A percentile compares a stretch with the other conserved stretches of the same genome.
phyloP scores from a whole-genome alignment of 2,329 filamentous ascomycete genomes.

The Scleromitrula shiraiana region DNA sequence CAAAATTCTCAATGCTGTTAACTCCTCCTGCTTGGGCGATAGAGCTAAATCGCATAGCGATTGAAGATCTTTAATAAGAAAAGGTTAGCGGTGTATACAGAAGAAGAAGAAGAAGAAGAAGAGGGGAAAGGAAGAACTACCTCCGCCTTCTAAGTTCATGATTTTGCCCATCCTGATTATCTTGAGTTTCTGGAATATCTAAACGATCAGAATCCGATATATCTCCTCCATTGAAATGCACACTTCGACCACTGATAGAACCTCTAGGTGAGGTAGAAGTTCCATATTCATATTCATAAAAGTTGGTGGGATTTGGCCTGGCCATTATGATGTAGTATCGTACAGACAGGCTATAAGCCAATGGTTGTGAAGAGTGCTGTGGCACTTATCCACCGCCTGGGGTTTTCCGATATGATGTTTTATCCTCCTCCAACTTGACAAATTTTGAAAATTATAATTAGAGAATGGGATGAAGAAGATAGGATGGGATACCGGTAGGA shows the following conservation, averaged over 20 bases:
- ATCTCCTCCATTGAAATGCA: conserved; percentile 21
- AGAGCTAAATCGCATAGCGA: conserved; percentile 47
- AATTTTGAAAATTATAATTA: too few relatives aligned
- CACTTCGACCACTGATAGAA: conserved; percentile 27
- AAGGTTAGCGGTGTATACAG: background rate
- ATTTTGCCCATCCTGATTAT: background rate
- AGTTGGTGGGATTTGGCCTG: conserved; percentile 24
- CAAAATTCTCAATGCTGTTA: conserved; percentile 92
- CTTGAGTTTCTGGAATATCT: background rate
- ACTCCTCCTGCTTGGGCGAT: conserved; percentile 73
- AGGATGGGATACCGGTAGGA: too few relatives aligned
- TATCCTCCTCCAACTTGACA: too few relatives aligned
- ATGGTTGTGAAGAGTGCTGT: too few relatives aligned
- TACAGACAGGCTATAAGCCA: too few relatives aligned
- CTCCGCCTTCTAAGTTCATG: conserved; percentile 24
- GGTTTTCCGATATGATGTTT: too few relatives aligned
- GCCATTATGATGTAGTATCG: conserved; percentile 14
- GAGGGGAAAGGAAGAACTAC: conserved; percentile 11
- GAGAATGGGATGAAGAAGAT: too few relatives aligned
- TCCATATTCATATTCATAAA: conserved; percentile 30
- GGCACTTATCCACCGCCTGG: too few relatives aligned
- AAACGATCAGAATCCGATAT: conserved; percentile 7
- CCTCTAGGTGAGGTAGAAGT: conserved; percentile 21
- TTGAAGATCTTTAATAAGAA: conserved; percentile 42
- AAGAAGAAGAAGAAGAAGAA: background rate